Evolutionary conservation across 192 early-diverging fungal genomes (phyloP).

Genomic region (Radiomyces spectabilis): DNA sequence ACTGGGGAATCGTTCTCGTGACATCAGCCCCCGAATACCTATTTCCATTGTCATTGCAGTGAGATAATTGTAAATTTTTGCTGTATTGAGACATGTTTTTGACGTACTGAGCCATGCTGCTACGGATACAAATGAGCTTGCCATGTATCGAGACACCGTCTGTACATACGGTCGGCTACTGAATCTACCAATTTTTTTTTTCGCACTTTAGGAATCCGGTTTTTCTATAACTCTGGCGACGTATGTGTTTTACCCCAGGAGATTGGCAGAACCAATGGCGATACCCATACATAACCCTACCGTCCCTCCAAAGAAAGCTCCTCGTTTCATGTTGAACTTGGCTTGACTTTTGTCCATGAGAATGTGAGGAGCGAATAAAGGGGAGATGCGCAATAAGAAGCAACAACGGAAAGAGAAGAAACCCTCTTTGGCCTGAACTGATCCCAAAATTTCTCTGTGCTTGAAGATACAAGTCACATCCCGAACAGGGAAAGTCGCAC

Average conservation of each 20-base stretch:
- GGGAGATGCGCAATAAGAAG: background rate
- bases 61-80: background rate
- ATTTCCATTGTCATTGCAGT: background rate
- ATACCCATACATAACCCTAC: background rate
- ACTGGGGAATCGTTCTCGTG: background rate
- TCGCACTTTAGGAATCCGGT: no score
- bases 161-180: no score
- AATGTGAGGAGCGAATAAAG: background rate
- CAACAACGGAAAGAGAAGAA: background rate
- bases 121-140: background rate
- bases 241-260: background rate
- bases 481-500: background rate
- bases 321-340: background rate
- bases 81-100: background rate
- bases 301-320: background rate
- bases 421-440: no score
- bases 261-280: background rate
- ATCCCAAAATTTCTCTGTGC: no score
- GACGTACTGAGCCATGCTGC: background rate
- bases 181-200: no score
- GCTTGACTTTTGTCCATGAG: background rate
- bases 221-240: background rate
- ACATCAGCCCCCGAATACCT: background rate
- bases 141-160: conserved; percentile 1
- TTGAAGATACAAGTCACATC: background rate